Conservation (phyloP, 2,329 filamentous ascomycete species). For the Botrytis pseudocinerea region DNA sequence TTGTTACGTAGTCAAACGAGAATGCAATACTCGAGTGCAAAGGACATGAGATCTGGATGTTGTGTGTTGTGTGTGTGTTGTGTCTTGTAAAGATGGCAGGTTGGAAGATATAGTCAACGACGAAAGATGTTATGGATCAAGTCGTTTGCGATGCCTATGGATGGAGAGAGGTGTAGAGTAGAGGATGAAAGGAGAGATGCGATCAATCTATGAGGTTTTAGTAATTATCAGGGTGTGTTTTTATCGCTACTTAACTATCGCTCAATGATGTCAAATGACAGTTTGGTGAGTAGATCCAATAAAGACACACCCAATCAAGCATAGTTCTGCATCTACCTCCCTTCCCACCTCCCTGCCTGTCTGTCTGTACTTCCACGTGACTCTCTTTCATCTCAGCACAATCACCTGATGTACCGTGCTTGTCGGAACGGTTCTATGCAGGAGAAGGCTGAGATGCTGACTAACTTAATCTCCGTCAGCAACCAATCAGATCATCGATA, state of each 20-base stretch:
- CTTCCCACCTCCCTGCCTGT: no score
- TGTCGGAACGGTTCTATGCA: background rate
- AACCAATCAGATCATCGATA: background rate
- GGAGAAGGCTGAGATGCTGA: conserved; percentile 1
- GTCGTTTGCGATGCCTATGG: no score
- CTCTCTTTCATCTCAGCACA: background rate
- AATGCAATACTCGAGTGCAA: background rate
- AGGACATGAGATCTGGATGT: background rate
- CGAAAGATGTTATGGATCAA: no score
- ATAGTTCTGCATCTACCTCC: background rate
- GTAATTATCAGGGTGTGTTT: background rate
- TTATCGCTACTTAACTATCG: background rate
- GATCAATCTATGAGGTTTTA: rapidly evolving
- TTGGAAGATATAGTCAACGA: background rate
- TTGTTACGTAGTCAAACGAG: background rate
- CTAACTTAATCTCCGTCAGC: background rate
- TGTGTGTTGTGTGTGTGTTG: background rate
- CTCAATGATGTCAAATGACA: background rate
- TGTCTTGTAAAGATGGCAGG: background rate
- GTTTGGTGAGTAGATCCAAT: background rate
- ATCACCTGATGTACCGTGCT: no score
- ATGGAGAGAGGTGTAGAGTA: no score
- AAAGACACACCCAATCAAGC: background rate
- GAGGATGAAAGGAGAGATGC: background rate
- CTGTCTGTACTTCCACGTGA: no score